These are phyloP conservation scores for Fusarium paranaense DNA, from an alignment of 2,329 filamentous ascomycete species.

Conservation along the genomic window DNA sequence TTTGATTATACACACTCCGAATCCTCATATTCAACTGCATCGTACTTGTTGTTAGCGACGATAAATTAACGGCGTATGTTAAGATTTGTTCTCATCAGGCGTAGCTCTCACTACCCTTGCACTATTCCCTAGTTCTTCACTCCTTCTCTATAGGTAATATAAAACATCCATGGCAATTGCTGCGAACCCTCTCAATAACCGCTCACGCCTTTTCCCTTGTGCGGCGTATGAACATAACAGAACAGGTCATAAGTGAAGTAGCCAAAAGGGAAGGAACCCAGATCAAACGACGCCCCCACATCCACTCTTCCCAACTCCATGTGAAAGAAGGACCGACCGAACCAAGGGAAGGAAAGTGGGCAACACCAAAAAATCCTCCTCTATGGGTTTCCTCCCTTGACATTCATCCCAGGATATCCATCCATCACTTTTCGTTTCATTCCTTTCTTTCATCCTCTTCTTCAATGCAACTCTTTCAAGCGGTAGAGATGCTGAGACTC, in stretches of 20 bases:
- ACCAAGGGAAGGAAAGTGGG: constrained; percentile 13
- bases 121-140: background rate
- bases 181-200: background rate
- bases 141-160: background rate
- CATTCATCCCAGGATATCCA: background rate
- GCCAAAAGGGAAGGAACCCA: constrained; percentile 12
- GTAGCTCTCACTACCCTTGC: background rate
- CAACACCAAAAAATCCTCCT: constrained; percentile 1
- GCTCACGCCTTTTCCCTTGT: background rate
- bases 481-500: background rate
- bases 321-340: constrained; percentile 1
- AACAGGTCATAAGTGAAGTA: constrained; percentile 1
- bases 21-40: background rate
- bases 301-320: constrained; percentile 26
- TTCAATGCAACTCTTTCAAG: background rate
- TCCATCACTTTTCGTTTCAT: background rate
- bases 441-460: background rate
- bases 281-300: constrained; percentile 26
- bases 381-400: constrained; percentile 8
- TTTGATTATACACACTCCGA: background rate
- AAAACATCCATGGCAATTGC: background rate
- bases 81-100: background rate
- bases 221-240: background rate
- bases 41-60: background rate
- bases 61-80: background rate